Percentiles rank a stretch among this genome's conserved stretches.
Evolutionary conservation across 2,329 filamentous ascomycete genomes (phyloP).

Genomic region (Fusarium scirpi): DNA sequence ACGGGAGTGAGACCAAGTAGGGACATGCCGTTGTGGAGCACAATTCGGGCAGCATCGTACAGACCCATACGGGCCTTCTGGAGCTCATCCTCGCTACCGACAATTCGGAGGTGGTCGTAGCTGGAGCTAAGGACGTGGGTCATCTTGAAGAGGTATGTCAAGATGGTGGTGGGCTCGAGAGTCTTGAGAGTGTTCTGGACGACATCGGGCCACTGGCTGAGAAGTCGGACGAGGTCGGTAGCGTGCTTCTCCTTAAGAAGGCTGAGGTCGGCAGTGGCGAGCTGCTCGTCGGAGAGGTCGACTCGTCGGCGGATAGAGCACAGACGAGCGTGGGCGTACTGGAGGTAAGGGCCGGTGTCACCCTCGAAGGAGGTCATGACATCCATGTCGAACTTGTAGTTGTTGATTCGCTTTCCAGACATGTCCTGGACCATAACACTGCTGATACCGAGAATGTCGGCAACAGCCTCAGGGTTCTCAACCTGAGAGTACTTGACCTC

Average conservation of each 20-base stretch:
- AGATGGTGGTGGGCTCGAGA: conserved; percentile 73
- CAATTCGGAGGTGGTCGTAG: conserved; percentile 84
- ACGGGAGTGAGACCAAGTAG: conserved; percentile 83
- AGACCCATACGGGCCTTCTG: conserved; percentile 77
- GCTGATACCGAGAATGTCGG: conserved; percentile 91
- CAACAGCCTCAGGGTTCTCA: conserved; percentile 81
- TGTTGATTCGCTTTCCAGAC: conserved; percentile 86
- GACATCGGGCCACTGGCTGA: conserved; percentile 89
- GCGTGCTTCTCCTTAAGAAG: conserved; percentile 80
- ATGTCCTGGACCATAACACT: conserved; percentile 99
- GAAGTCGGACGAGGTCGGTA: conserved; percentile 76
- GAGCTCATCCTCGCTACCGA: conserved; percentile 80
- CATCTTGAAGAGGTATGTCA: conserved; percentile 84
- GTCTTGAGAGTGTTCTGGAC: conserved; percentile 87
- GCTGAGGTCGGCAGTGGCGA: conserved; percentile 72
- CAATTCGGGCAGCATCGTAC: conserved; percentile 80
- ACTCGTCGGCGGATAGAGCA: conserved; percentile 72
- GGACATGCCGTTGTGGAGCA: conserved; percentile 85
- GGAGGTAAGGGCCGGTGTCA: conserved; percentile 86
- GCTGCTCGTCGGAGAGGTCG: conserved; percentile 65
- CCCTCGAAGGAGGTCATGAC: conserved; percentile 87
- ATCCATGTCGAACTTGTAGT: conserved; percentile 81
- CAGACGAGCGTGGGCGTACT: conserved; percentile 83
- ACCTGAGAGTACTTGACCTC: conserved; percentile 91
- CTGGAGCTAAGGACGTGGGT: conserved; percentile 82